A percentile compares a stretch with the other conserved stretches of the same genome.
Evolutionary conservation across 139 green algal genomes (phyloP).

Genomic region (Chlamydomonas urium): DNA sequence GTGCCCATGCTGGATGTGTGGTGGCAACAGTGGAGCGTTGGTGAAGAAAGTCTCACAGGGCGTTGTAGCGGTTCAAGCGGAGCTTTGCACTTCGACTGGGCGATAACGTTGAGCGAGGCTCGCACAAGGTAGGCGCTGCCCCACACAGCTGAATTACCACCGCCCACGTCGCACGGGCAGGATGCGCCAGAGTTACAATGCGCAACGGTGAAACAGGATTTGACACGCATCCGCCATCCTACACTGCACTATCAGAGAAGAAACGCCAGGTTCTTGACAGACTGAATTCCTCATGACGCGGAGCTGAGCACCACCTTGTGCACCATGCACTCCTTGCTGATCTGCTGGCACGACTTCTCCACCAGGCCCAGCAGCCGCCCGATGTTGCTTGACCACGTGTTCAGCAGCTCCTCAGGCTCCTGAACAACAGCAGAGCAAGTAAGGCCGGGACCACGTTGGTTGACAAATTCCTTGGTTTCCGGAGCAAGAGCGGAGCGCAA

Average conservation of each 20-base stretch:
- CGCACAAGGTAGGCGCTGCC: background rate
- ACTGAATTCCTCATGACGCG: no score
- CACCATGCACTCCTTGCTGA: slow-evolving; percentile 89
- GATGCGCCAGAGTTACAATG: no score
- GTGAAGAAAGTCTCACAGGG: no score
- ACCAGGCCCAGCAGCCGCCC: slow-evolving; percentile 78
- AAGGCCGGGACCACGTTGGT: background rate
- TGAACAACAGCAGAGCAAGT: slow-evolving; percentile 19
- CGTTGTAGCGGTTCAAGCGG: no score
- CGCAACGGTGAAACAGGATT: background rate
- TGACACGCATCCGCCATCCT: background rate
- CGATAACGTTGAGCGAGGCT: no score
- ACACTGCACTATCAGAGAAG: background rate
- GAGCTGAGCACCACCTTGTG: slow-evolving; percentile 37
- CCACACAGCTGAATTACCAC: background rate
- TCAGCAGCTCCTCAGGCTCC: slow-evolving; percentile 66
- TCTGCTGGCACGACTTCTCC: slow-evolving; percentile 89
- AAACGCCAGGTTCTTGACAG: background rate
- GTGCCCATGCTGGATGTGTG: background rate
- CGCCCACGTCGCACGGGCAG: background rate
- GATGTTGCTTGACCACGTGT: slow-evolving; percentile 81
- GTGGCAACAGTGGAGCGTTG: no score
- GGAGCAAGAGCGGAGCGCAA: no score
- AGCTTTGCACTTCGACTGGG: no score
- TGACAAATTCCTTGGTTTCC: background rate